Evolutionary conservation across 257 asterid genomes (phyloP), one percentile per base, ranked within the genome.

Genomic region (Solanum etuberosum): DNA sequence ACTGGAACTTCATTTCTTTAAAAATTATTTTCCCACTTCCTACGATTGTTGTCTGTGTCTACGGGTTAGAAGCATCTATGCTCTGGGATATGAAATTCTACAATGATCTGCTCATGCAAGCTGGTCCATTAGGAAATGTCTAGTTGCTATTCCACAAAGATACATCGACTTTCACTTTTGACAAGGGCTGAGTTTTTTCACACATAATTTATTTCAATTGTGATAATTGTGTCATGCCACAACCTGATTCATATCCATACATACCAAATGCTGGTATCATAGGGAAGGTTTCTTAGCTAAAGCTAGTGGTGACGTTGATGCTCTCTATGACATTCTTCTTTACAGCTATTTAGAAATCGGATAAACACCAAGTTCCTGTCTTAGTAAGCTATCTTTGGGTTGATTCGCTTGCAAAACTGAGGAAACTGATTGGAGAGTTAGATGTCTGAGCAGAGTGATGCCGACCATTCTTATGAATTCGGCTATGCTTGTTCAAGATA

Each of bases 141-240:
- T 86, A 89, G 68, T 87, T 89, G 25, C 68, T 89, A 16, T 89
- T 89, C 67, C 77, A 87, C 7, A 86, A 89, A 73, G 82, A 89
- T 27, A 34, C 40, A 32, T 85, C 87, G 11, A 84, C 88, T 37
- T 86, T 86, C 32, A 86, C 88, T 25, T 89, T 89, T 37, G 86
- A 89, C 32, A 89, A 86, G 63, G 91, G 91, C 4, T 89, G 91
- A 86, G 86, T 86, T 83, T 89, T 89, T 31, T 89, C 91, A 0
- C 77, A 77, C 48, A 86, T 87, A 31, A 38, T 87, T 20, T 89
- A 89, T 43, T 89, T 89, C 86, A 86, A 89, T 73, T 89, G 89
- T 65, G 87, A 89, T 83, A 86, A 76, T 31, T 89, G 90, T 73
- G 90, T 89, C 59, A 89, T 89, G 89, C 90, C 90, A 10, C 87